Evolutionary conservation across 2,329 filamentous ascomycete species (phyloP).

Genomic region (Xylaria sp.): DNA sequence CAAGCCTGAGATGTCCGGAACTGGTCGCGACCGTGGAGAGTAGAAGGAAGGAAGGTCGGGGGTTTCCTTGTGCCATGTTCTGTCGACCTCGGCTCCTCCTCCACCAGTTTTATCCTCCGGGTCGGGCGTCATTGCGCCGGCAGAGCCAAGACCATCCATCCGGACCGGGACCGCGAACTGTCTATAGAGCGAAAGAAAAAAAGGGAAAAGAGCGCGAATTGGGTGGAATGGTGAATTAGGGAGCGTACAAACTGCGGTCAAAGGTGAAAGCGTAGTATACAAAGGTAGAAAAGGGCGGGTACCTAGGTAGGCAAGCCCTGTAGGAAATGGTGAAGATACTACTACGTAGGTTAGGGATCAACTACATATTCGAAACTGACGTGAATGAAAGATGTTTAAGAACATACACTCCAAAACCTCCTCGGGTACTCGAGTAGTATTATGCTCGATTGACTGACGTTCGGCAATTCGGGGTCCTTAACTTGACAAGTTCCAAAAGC

Average conservation of each 20-base stretch:
- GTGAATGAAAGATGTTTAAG: background rate
- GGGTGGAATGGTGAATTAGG: too few relatives aligned
- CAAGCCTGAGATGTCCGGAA: constrained; percentile 37
- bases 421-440: background rate
- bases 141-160: background rate
- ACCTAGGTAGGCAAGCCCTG: background rate
- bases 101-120: constrained; percentile 16
- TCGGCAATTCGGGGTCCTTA: background rate
- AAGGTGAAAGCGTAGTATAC: background rate
- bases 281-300: background rate
- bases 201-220: too few relatives aligned
- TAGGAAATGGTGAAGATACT: background rate
- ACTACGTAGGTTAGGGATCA: background rate
- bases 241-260: too few relatives aligned
- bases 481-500: too few relatives aligned
- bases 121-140: constrained; percentile 29
- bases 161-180: background rate
- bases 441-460: background rate
- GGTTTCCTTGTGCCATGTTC: constrained; percentile 44
- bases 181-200: background rate
- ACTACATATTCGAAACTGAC: background rate
- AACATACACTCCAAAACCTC: background rate
- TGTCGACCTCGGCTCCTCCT: constrained; percentile 7
- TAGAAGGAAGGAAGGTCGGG: constrained; percentile 60
- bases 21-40: constrained; percentile 54